These are phyloP conservation scores for Eragrostis tef DNA, from an alignment of 202 grass and related monocot species.

Conservation along the genomic window DNA sequence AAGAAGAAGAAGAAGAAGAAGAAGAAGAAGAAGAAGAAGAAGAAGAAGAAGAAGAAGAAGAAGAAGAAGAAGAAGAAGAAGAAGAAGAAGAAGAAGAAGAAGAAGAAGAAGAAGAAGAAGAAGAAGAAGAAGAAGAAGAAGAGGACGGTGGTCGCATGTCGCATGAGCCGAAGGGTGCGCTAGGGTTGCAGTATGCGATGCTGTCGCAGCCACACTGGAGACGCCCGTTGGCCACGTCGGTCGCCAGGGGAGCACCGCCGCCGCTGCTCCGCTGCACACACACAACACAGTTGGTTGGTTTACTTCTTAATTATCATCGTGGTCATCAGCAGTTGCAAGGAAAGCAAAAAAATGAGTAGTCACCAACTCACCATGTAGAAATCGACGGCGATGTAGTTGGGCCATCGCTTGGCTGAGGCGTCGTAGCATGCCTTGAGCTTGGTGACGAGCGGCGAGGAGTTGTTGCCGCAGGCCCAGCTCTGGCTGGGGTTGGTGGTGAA, in stretches of 20 bases:
- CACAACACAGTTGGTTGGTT: too few species aligned
- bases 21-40: not conserved
- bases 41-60: not conserved
- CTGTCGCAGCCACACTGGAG: slow-evolving; percentile 73
- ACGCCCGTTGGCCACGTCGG: slow-evolving; percentile 73
- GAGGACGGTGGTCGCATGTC: slow-evolving; percentile 14
- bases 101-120: not conserved
- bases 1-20: not conserved
- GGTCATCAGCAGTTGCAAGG: too few species aligned
- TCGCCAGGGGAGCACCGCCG: slow-evolving; percentile 71
- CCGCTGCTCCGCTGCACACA: slow-evolving; percentile 67
- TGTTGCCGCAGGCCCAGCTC: slow-evolving; percentile 64
- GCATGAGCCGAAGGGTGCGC: slow-evolving; percentile 58
- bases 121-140: not conserved
- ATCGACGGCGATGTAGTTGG: slow-evolving; percentile 86
- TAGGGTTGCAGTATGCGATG: slow-evolving; percentile 64
- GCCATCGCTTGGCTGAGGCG: slow-evolving; percentile 61
- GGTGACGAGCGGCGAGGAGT: slow-evolving; percentile 62
- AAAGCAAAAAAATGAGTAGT: too few species aligned
- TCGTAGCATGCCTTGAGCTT: slow-evolving; percentile 65
- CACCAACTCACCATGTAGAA: slow-evolving; percentile 98
- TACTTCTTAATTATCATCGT: too few species aligned
- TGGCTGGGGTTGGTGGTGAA: slow-evolving; percentile 69
- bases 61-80: not conserved
- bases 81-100: not conserved